Conservation (phyloP, 805 yeast genomes). For the Tetrapisispora taiwanensis region DNA sequence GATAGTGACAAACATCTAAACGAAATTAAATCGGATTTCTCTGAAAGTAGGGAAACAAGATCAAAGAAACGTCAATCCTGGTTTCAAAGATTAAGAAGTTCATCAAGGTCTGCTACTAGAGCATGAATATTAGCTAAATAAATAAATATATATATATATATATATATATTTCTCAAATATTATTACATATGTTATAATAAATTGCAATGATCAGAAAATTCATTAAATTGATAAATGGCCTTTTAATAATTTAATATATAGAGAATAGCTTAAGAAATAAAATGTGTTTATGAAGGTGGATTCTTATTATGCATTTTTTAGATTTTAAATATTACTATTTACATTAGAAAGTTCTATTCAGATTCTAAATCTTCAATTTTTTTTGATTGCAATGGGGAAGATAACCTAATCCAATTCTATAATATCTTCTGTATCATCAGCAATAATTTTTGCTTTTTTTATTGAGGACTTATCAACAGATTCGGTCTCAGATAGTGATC, state of each 20-base stretch:
- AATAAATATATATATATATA: neutral
- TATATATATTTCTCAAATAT: no score
- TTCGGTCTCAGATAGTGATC: neutral
- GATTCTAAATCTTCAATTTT: neutral
- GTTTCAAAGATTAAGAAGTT: slow-evolving; percentile 36
- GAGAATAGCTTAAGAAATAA: no score
- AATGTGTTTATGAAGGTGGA: no score
- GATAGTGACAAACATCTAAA: neutral
- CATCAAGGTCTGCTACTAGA: slow-evolving; percentile 20
- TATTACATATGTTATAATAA: no score
- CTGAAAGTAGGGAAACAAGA: slow-evolving; percentile 12
- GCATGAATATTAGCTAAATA: neutral
- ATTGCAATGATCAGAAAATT: no score
- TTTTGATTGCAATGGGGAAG: neutral
- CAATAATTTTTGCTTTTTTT: neutral
- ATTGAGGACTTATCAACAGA: neutral
- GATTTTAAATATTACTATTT: no score
- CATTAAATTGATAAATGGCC: no score
- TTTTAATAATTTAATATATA: no score
- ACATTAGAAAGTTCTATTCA: neutral
- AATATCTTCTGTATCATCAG: slow-evolving; percentile 7
- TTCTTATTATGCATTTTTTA: no score
- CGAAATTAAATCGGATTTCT: neutral
- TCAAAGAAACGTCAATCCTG: slow-evolving; percentile 33
- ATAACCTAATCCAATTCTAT: slow-evolving; percentile 7